Evolutionary conservation across 306 rosid species (phyloP).

Genomic region (Medicago lupulina): DNA sequence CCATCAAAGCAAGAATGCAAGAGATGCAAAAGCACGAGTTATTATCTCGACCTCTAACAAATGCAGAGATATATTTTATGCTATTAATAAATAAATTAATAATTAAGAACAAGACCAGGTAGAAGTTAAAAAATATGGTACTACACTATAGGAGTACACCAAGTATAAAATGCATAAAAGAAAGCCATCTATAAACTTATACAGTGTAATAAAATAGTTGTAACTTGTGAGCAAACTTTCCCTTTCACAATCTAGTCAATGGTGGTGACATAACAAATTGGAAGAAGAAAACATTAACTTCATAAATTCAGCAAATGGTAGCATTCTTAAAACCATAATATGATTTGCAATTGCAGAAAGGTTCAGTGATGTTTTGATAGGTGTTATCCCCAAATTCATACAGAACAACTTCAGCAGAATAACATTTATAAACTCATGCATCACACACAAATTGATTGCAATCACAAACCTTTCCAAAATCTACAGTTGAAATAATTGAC

Average conservation of each 20-base stretch:
- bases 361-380: conserved; percentile 11
- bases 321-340: conserved; percentile 19
- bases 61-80: not conserved
- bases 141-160: conserved; percentile 5
- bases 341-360: conserved; percentile 1
- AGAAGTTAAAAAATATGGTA: conserved; percentile 2
- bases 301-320: not conserved
- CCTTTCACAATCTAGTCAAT: conserved; percentile 13
- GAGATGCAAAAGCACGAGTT: not conserved
- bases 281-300: not conserved
- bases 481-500: conserved; percentile 73
- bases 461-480: conserved; percentile 83
- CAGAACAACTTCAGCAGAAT: conserved; percentile 8
- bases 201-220: conserved; percentile 15
- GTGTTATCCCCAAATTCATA: conserved; percentile 17
- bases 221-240: conserved; percentile 5
- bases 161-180: conserved; percentile 18
- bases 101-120: conserved; percentile 4
- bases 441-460: conserved; percentile 41
- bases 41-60: not conserved
- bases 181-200: not conserved
- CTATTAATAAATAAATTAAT: not conserved
- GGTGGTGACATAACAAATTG: conserved; percentile 19
- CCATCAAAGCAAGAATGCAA: conserved; percentile 26
- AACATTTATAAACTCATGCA: conserved; percentile 17